Evolutionary conservation across 2,329 filamentous ascomycete species (phyloP), one percentile per base, ranked within the genome.

Genomic region (Talaromyces funiculosus): DNA sequence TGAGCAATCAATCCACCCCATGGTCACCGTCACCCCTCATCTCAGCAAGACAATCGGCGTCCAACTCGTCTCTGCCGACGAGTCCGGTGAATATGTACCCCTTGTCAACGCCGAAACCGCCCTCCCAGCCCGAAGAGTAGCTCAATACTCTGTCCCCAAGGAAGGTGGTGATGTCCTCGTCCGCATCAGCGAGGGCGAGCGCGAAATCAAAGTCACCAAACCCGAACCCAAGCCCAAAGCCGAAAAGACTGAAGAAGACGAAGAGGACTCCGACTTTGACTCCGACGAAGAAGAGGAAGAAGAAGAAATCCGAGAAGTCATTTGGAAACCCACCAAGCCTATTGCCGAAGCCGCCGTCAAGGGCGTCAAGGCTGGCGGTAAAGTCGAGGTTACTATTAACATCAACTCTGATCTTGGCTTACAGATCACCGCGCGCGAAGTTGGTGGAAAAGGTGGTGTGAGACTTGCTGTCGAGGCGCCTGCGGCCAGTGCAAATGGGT

Each of bases 301-400:
- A 45, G 91, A 96, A 37, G 91, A 95, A 59, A 83, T 87, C 70
- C 84, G 92, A 65, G 90, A 96, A 78, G 92, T 94, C 83, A 81
- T 94, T 62, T 97, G 92, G 91, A 96, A 96, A 83, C 84, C 91
- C 53, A 90, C 90, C 67, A 86, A 82, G 65, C 81, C 87, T 31
- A 84, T 99, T 62, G 92, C 92, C 63, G 94, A 99, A 81, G 88
- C 90, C 10, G 89, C 88, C 33, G 79, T 99, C 73, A 89, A 85
- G 75, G 90, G 83, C 62, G 85, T 95, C 67, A 93, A 93, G 86
- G 92, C 93, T 80, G 89, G 86, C 62, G 85, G 85, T 70, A 96
- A 96, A 82, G 86, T 99, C 66, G 94, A 99, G 82, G 87, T 97
- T 59, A 95, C 91, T 73, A 85, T 97, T 70, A 96, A 93, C 75